A percentile compares a stretch with the other conserved stretches of the same genome.
Evolutionary conservation across 176 grass and related monocot species (phyloP).

Genomic region (Chloris gayana): DNA sequence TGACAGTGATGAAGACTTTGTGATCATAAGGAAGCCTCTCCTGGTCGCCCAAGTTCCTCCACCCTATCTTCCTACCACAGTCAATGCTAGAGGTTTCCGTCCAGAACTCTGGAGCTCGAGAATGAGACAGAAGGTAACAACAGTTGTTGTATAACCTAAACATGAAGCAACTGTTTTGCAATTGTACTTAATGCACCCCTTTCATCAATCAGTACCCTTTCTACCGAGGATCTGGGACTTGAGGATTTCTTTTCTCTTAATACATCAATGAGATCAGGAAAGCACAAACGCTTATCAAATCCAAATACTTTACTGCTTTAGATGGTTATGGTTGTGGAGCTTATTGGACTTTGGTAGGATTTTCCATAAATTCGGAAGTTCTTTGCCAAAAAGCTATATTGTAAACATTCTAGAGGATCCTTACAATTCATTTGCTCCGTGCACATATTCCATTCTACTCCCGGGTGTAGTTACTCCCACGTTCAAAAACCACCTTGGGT

Average conservation of each 20-base stretch:
- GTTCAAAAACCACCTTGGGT: too few species aligned
- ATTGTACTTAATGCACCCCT: too few species aligned
- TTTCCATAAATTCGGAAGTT: not conserved
- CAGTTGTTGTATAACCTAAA: not conserved
- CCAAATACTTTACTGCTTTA: not conserved
- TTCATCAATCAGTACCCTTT: not conserved
- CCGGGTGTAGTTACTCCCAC: too few species aligned
- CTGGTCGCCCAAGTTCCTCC: slow-evolving; percentile 60
- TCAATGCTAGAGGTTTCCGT: slow-evolving; percentile 48
- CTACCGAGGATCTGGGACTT: too few species aligned
- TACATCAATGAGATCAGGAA: not conserved
- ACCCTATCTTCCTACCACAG: slow-evolving; percentile 53
- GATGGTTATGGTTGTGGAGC: not conserved
- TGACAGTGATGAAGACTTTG: slow-evolving; percentile 94
- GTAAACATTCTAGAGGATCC: not conserved
- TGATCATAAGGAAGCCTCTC: slow-evolving; percentile 80
- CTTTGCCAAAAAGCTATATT: not conserved
- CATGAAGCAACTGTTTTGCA: not conserved
- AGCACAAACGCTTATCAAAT: not conserved
- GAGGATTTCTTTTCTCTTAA: too few species aligned
- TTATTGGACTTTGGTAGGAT: not conserved
- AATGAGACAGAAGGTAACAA: slow-evolving; percentile 86
- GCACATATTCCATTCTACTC: too few species aligned
- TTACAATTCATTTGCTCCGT: too few species aligned
- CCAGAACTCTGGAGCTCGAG: slow-evolving; percentile 72